phyloP scores from a whole-genome alignment of 2,329 filamentous ascomycete species.

The Colletotrichum sp. region DNA sequence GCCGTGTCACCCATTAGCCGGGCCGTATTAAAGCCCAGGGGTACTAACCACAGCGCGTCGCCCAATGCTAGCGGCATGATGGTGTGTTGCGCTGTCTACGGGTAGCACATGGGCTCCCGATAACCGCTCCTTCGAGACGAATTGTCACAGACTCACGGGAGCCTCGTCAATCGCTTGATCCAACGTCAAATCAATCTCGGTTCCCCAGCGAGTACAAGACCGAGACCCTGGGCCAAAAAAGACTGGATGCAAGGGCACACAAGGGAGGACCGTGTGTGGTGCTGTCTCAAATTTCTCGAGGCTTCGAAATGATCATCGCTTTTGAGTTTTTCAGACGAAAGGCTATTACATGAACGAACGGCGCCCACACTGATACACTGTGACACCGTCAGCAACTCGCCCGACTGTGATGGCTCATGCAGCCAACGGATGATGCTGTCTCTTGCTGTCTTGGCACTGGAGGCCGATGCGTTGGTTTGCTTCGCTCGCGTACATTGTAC shows the following conservation, averaged over 20 bases:
- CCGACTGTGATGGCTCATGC: not conserved
- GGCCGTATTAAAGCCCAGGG: not conserved
- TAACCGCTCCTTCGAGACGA: not conserved
- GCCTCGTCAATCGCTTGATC: not conserved
- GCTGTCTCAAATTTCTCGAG: not conserved
- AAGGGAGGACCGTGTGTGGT: slow-evolving; percentile 2
- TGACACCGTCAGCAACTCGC: not conserved
- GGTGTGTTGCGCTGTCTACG: not conserved
- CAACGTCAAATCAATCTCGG: not conserved
- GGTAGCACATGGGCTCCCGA: not conserved
- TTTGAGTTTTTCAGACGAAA: not conserved
- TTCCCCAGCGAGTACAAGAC: not conserved
- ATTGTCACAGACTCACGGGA: not conserved
- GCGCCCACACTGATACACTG: not conserved
- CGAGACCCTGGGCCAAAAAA: not conserved
- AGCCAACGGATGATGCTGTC: not conserved
- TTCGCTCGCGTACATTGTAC: not conserved
- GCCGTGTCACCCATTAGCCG: not conserved
- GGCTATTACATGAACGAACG: not conserved
- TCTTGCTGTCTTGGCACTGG: not conserved
- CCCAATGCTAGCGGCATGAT: not conserved
- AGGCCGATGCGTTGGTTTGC: not conserved
- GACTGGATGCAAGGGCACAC: not conserved
- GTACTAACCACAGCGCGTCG: not conserved
- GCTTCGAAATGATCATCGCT: not conserved